Base-by-base conservation (phyloP, 2,329 filamentous ascomycete genomes). In the Colletotrichum cuscutae region DNA sequence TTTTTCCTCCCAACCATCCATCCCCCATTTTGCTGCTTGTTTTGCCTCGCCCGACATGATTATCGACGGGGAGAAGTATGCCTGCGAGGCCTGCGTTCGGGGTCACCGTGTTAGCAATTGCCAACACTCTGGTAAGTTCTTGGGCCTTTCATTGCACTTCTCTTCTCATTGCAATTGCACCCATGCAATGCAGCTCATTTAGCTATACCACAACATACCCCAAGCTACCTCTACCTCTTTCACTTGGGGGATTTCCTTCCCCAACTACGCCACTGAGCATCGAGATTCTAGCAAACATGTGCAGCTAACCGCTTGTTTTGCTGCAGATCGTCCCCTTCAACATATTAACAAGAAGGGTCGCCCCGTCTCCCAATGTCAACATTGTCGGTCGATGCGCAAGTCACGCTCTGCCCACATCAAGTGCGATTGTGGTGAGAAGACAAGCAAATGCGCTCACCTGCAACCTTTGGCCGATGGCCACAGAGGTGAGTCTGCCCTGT, bases 91-190 rank as follows among this genome's bases (percentile, higher is more conserved):
- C 86, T 99, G 97, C 87, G 95, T 99, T 82, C 94, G 97, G 85
- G 97, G 97, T 81, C 97, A 99, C 87, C 94, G 97, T 82, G 97
- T 99, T 82, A 98, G 95, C 92, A 98, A 97, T 83, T 99, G 97
- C 88, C 95, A 96, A 84, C 97, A 99, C 85, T 90, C 91, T 83
- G 95, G 95, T 98, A 91, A 88, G 94, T 89, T 46, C 24, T 52
- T 53, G 26, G 30, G 15, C 30, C n/a, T 22, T 46, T 35, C 12
- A 28, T 26, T 57, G 22, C 19, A 42, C 32, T 42, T 42, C 28
- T 46, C 49, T 19, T 46, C 28, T 32, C 24, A 32, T 11, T 42
- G 46, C 62, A 56, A 56, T 42, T 56, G 62, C 62, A 56, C 35
- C 24, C 32, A 30, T 56, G 30, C 62, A 64, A 30, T 5, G 28